These are phyloP conservation scores for Epithele typhae DNA, from an alignment of 768 basidiomycete species.

Conservation along the genomic window DNA sequence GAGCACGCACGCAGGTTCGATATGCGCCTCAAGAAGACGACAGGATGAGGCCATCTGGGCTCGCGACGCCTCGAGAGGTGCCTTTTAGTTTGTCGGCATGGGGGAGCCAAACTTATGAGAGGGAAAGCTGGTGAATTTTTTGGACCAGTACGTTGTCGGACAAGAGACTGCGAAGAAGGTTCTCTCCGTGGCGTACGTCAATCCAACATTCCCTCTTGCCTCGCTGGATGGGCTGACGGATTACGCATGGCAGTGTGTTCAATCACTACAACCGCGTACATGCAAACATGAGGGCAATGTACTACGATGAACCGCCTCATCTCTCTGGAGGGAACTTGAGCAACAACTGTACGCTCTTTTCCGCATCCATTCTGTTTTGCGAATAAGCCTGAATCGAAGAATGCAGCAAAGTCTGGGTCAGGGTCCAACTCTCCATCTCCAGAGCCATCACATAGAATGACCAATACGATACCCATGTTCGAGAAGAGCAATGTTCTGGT, in stretches of 20 bases:
- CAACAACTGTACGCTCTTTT: too few relatives aligned
- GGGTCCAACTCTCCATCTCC: too few relatives aligned
- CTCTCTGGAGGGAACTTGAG: background rate
- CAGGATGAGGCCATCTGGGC: conserved; percentile 36
- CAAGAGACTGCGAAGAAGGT: conserved; percentile 93
- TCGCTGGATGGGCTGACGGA: background rate
- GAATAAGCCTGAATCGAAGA: conserved; percentile 2
- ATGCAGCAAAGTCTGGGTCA: too few relatives aligned
- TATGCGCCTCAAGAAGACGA: conserved; percentile 24
- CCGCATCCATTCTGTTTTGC: too few relatives aligned
- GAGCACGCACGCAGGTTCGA: conserved; percentile 54
- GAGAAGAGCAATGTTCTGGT: conserved; percentile 97
- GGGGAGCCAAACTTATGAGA: background rate
- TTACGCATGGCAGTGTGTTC: conserved; percentile 59
- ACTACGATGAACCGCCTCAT: conserved; percentile 22
- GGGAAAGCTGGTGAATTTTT: conserved; percentile 71
- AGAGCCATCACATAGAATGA: too few relatives aligned
- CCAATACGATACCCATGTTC: conserved; percentile 65
- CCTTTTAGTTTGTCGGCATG: background rate
- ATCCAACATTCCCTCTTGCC: background rate
- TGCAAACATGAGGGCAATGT: conserved; percentile 45
- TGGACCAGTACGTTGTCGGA: conserved; percentile 87
- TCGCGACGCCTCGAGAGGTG: conserved; percentile 60
- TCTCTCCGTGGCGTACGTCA: conserved; percentile 85
- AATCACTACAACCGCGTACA: conserved; percentile 92